Percentiles rank a stretch among this genome's conserved stretches.
These are phyloP conservation scores for Suillus alpinus DNA, from an alignment of 768 basidiomycete species.

Conservation along the genomic window DNA sequence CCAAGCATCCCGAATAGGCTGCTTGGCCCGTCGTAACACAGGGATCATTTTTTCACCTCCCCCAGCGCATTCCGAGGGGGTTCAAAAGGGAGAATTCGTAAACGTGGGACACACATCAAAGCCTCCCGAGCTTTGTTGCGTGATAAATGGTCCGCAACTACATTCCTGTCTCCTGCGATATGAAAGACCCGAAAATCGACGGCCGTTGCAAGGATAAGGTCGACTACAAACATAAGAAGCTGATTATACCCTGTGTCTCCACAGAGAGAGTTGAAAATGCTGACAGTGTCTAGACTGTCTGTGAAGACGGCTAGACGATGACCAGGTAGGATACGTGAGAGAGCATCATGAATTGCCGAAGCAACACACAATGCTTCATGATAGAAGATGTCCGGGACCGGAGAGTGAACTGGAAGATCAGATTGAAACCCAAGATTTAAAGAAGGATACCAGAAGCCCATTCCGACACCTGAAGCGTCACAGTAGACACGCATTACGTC, in stretches of 20 bases:
- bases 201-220: conserved; percentile 10
- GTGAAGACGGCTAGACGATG: conserved; percentile 14
- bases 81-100: conserved; percentile 5
- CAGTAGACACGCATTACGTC: too few relatives aligned
- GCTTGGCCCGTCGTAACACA: background rate
- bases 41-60: conserved; percentile 11
- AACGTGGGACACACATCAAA: background rate
- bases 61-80: conserved; percentile 27
- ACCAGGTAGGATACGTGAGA: too few relatives aligned
- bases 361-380: conserved; percentile 14
- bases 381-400: conserved; percentile 7
- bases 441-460: too few relatives aligned
- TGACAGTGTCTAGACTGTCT: conserved; percentile 32
- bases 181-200: conserved; percentile 24
- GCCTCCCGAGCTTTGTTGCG: too few relatives aligned
- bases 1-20: conserved; percentile 30
- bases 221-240: background rate
- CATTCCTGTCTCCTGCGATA: conserved; percentile 21
- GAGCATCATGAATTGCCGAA: conserved; percentile 5
- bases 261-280: conserved; percentile 27
- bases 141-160: conserved; percentile 17
- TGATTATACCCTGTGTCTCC: background rate
- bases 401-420: background rate
- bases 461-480: too few relatives aligned
- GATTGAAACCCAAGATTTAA: too few relatives aligned